Evolutionary conservation across 257 asterid genomes (phyloP), one percentile per base, ranked within the genome.

Genomic region (Hygrophila difformis): DNA sequence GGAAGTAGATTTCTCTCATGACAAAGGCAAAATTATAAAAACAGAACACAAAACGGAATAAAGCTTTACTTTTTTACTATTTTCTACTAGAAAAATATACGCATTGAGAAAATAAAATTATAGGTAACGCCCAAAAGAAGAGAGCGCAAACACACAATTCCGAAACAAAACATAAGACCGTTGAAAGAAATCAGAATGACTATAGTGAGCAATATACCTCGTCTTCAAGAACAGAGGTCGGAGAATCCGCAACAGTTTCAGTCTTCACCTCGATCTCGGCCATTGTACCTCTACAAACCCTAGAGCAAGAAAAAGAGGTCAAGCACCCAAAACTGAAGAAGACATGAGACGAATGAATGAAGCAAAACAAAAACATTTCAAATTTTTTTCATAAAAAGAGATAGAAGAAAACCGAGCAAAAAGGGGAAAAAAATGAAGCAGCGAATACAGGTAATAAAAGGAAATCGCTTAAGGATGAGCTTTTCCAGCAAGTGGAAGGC

Each of bases 191-290:
- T n/a, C 20, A 3, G 12, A 37, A 49, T 20, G 20, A 18, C 0
- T 15, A 44, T n/a, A n/a, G n/a, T n/a, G n/a, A n/a, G n/a, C n/a
- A n/a, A n/a, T n/a, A n/a, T 53, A 86, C 99, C 81, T 91, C 99
- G 3, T 91, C 96, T 54, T 78, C 87, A 17, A 91, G 96, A 23
- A 86, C 99, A 59, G 95, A 91, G n/a, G 93, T 84, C 24, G 99
- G 99, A 59, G 99, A 91, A 59, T 86, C 97, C 4, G 68, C 84
- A 2, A 35, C 61, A 9, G 71, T 31, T 39, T 67, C 91, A 62
- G 54, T 67, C 72, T 82, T 85, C 60, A 49, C 80, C 46, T 57
- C 86, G 62, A 49, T 63, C 16, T 61, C 82, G 24, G 78, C 84
- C 79, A 52, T 69, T 75, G 68, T 70, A 18, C 53, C 49, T 44